These are phyloP conservation scores for Penicillium sp. DNA, from an alignment of 2,329 filamentous ascomycete species.

Conservation along the genomic window DNA sequence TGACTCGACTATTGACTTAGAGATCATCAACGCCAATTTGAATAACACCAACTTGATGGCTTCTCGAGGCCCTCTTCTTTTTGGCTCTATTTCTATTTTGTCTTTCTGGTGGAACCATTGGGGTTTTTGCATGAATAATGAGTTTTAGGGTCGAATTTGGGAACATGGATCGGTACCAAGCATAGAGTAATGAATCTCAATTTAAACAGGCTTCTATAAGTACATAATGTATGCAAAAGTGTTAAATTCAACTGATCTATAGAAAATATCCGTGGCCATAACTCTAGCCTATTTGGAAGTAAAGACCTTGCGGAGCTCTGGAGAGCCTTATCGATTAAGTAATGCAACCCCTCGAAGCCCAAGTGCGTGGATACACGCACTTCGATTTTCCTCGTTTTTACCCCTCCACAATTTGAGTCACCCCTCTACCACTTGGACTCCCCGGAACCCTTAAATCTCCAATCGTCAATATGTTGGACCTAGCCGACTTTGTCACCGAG, in stretches of 20 bases:
- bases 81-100: constrained; percentile 4
- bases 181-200: constrained; percentile 25
- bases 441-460: background rate
- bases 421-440: constrained; percentile 6
- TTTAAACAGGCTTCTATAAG: background rate
- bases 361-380: constrained; percentile 8
- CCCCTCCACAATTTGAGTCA: constrained; percentile 29
- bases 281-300: background rate
- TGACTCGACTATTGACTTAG: constrained; percentile 1
- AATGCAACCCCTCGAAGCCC: constrained; percentile 13
- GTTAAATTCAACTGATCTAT: background rate
- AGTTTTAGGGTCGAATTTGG: constrained; percentile 14
- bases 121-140: constrained; percentile 23
- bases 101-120: constrained; percentile 17
- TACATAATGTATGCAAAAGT: too few species aligned
- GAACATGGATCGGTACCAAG: constrained; percentile 18
- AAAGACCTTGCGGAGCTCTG: background rate
- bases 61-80: constrained; percentile 3
- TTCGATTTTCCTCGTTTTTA: constrained; percentile 21
- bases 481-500: constrained; percentile 76
- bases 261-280: background rate
- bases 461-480: constrained; percentile 63
- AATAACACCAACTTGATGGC: background rate
- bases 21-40: background rate
- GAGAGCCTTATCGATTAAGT: constrained; percentile 19